phyloP scores from a whole-genome alignment of 371 early-diverging fungal species.

The Mortierella sp. region DNA sequence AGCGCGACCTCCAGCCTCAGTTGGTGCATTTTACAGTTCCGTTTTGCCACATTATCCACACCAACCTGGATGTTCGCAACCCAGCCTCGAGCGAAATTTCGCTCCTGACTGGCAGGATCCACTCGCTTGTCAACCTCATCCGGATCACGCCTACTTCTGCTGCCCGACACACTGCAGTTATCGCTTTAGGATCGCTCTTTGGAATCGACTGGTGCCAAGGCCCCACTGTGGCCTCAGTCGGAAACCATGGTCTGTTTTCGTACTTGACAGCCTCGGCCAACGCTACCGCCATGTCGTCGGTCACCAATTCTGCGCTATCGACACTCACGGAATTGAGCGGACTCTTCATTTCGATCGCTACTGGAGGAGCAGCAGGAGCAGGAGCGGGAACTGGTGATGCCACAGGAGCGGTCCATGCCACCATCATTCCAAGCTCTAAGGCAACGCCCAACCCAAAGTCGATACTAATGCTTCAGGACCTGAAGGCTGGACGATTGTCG shows the following conservation, averaged over 20 bases:
- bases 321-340: slow-evolving; percentile 46
- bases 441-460: slow-evolving; percentile 32
- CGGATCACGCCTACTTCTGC: slow-evolving; percentile 53
- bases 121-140: slow-evolving; percentile 56
- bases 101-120: slow-evolving; percentile 44
- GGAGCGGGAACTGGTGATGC: slow-evolving; percentile 17
- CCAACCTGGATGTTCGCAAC: slow-evolving; percentile 46
- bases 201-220: slow-evolving; percentile 52
- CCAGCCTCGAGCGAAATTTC: slow-evolving; percentile 51
- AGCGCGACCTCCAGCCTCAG: slow-evolving; percentile 52
- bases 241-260: slow-evolving; percentile 52
- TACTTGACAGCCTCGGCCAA: slow-evolving; percentile 53
- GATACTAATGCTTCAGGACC: slow-evolving; percentile 46
- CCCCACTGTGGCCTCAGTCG: slow-evolving; percentile 30
- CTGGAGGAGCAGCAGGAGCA: neutral
- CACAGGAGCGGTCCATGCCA: slow-evolving; percentile 27
- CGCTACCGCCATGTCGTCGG: slow-evolving; percentile 40
- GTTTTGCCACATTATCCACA: slow-evolving; percentile 53
- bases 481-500: slow-evolving; percentile 52
- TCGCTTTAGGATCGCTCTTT: slow-evolving; percentile 44
- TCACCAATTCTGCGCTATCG: slow-evolving; percentile 40
- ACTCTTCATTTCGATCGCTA: slow-evolving; percentile 37
- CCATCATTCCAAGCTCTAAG: slow-evolving; percentile 27
- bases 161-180: slow-evolving; percentile 50
- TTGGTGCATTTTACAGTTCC: slow-evolving; percentile 53